phyloP scores from a whole-genome alignment of 441 rosid genomes.

The Pelargonium cotyledonis region DNA sequence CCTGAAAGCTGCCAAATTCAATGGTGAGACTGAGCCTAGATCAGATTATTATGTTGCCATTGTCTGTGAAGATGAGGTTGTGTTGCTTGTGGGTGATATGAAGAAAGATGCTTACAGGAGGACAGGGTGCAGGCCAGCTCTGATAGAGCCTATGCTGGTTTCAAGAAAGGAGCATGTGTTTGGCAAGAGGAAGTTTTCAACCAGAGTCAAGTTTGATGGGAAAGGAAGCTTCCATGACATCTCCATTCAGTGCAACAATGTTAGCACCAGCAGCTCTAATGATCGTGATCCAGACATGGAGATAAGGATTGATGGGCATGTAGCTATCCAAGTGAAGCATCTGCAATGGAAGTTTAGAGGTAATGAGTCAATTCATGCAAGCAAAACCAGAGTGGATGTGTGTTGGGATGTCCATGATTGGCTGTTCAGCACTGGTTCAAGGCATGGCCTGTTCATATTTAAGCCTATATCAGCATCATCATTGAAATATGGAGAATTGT shows the following conservation, averaged over 20 bases:
- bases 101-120: slow-evolving; percentile 68
- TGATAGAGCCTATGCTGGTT: slow-evolving; percentile 61
- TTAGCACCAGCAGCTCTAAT: slow-evolving; percentile 3
- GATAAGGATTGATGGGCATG: slow-evolving; percentile 65
- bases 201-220: slow-evolving; percentile 52
- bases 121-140: slow-evolving; percentile 69
- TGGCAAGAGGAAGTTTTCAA: slow-evolving; percentile 64
- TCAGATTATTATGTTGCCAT: slow-evolving; percentile 78
- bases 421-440: slow-evolving; percentile 58
- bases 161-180: slow-evolving; percentile 70
- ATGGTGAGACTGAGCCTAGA: slow-evolving; percentile 72
- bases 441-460: slow-evolving; percentile 65
- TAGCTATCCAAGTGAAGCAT: slow-evolving; percentile 62
- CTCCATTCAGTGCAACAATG: slow-evolving; percentile 49
- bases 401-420: slow-evolving; percentile 90
- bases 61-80: slow-evolving; percentile 70
- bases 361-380: slow-evolving; percentile 50
- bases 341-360: slow-evolving; percentile 88
- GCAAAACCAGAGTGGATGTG: slow-evolving; percentile 56
- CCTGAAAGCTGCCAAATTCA: slow-evolving; percentile 59
- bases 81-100: slow-evolving; percentile 64
- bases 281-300: slow-evolving; percentile 58
- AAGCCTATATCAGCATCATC: slow-evolving; percentile 39
- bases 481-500: slow-evolving; percentile 20
- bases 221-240: slow-evolving; percentile 54